These are phyloP conservation scores for Acrodontium crateriforme DNA, from an alignment of 2,329 filamentous ascomycete genomes.

Conservation along the genomic window DNA sequence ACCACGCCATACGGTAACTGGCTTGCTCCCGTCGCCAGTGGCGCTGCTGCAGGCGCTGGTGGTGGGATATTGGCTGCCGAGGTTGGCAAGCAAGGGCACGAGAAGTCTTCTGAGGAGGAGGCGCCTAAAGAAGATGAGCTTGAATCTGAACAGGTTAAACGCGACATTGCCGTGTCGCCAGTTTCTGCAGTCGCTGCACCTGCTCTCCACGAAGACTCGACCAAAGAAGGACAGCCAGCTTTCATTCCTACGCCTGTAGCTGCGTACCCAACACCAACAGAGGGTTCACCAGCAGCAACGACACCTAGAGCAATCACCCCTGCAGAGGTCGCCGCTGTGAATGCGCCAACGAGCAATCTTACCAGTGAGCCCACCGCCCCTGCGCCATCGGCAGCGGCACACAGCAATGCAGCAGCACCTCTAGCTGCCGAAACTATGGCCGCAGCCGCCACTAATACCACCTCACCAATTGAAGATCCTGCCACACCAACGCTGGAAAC, in stretches of 20 bases:
- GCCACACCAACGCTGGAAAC: background rate
- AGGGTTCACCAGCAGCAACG: no score
- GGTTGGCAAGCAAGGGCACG: slow-evolving; percentile 11
- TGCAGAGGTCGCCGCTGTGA: no score
- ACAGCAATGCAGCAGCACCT: background rate
- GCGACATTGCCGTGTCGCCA: background rate
- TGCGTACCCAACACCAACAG: no score
- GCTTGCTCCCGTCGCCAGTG: slow-evolving; percentile 37
- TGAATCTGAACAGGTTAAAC: background rate
- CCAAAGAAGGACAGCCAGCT: slow-evolving; percentile 2
- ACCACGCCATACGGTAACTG: slow-evolving; percentile 35
- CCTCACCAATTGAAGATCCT: background rate
- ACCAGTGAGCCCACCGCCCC: background rate
- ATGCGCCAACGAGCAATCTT: no score
- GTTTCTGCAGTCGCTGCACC: slow-evolving; percentile 1
- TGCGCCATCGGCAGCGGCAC: background rate
- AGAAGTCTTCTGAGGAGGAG: slow-evolving; percentile 6
- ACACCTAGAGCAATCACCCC: no score
- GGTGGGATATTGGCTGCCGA: slow-evolving; percentile 13
- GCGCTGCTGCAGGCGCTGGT: slow-evolving; percentile 30
- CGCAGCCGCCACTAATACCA: slow-evolving; percentile 1
- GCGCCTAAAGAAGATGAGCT: slow-evolving; percentile 7
- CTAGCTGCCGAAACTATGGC: background rate
- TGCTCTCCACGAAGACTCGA: slow-evolving; percentile 1
- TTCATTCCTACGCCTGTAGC: slow-evolving; percentile 1